Conservation (phyloP, 2,329 filamentous ascomycete genomes). For the Paracamarosporium sp. region DNA sequence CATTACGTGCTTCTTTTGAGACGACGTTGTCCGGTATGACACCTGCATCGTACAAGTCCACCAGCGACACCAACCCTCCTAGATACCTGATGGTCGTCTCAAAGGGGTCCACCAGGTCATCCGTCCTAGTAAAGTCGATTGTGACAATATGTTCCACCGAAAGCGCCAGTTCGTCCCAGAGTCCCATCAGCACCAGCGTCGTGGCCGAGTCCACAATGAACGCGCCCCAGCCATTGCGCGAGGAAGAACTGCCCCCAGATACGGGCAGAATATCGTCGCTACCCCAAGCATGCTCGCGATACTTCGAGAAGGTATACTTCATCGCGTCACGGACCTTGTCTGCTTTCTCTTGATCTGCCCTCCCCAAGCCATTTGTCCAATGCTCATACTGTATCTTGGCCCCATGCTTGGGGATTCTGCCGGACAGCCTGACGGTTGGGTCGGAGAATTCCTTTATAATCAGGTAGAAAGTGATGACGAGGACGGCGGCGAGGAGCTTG, state of each 20-base stretch:
- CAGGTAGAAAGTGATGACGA: constrained; percentile 50
- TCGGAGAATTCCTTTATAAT: constrained; percentile 46
- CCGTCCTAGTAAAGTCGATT: constrained; percentile 44
- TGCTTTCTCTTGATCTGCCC: constrained; percentile 42
- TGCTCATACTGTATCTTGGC: constrained; percentile 41
- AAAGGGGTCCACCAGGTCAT: constrained; percentile 49
- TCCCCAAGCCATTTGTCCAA: constrained; percentile 43
- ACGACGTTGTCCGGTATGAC: constrained; percentile 45
- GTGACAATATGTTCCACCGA: constrained; percentile 47
- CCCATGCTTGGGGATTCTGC: constrained; percentile 21
- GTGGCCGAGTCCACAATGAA: constrained; percentile 51
- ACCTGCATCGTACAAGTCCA: constrained; percentile 51
- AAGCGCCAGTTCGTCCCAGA: constrained; percentile 51
- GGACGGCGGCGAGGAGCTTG: constrained; percentile 48
- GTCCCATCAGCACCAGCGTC: constrained; percentile 50
- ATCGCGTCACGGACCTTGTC: constrained; percentile 46
- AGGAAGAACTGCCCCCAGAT: constrained; percentile 41
- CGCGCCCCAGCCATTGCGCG: constrained; percentile 51
- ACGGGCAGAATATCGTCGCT: constrained; percentile 49
- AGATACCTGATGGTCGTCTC: constrained; percentile 52
- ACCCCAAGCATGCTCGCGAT: constrained; percentile 49
- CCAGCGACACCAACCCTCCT: constrained; percentile 47
- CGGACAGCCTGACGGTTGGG: constrained; percentile 29
- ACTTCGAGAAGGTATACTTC: constrained; percentile 50
- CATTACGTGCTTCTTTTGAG: constrained; percentile 34